Percentiles rank a stretch among this genome's conserved stretches.
These are phyloP conservation scores for Lonicera japonica DNA, from an alignment of 129 eudicot species.

Conservation along the genomic window DNA sequence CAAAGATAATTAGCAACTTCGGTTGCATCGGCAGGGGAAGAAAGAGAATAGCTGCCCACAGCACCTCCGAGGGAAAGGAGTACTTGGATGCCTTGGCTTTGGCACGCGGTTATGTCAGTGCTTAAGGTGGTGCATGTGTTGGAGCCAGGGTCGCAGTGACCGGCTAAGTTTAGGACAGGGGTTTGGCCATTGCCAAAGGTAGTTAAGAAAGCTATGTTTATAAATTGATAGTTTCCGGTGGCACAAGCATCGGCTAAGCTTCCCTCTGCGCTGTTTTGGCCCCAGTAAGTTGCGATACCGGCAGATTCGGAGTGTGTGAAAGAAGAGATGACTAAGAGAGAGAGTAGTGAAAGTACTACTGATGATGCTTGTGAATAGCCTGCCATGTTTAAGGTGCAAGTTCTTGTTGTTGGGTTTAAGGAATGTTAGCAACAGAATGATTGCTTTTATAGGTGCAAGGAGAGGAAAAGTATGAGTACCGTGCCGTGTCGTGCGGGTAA, in stretches of 20 bases:
- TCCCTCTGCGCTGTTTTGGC: slow-evolving; percentile 59
- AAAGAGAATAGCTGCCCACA: slow-evolving; percentile 30
- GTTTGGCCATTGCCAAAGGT: slow-evolving; percentile 45
- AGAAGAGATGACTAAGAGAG: slow-evolving; percentile 3
- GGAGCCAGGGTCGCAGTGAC: slow-evolving; percentile 47
- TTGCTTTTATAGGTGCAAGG: too few species aligned
- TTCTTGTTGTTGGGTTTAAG: background rate
- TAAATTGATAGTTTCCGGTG: slow-evolving; percentile 45
- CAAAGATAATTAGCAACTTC: slow-evolving; percentile 44
- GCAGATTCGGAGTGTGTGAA: slow-evolving; percentile 24
- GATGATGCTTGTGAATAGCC: slow-evolving; percentile 5
- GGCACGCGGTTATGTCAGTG: slow-evolving; percentile 39
- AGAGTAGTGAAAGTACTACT: slow-evolving; percentile 9
- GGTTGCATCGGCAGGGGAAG: slow-evolving; percentile 54
- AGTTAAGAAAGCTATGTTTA: slow-evolving; percentile 54
- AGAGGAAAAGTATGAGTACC: too few species aligned
- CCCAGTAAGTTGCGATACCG: slow-evolving; percentile 68
- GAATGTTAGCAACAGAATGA: too few species aligned
- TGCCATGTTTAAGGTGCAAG: slow-evolving; percentile 23
- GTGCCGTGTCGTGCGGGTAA: too few species aligned
- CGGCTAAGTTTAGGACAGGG: slow-evolving; percentile 59
- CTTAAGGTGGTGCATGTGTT: slow-evolving; percentile 35
- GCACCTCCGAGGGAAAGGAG: slow-evolving; percentile 66
- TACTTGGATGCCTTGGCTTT: slow-evolving; percentile 44
- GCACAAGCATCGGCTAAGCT: slow-evolving; percentile 43